These are phyloP conservation scores for Hordeum pubiflorum DNA, from an alignment of 202 grass and related monocot genomes.

Conservation along the genomic window DNA sequence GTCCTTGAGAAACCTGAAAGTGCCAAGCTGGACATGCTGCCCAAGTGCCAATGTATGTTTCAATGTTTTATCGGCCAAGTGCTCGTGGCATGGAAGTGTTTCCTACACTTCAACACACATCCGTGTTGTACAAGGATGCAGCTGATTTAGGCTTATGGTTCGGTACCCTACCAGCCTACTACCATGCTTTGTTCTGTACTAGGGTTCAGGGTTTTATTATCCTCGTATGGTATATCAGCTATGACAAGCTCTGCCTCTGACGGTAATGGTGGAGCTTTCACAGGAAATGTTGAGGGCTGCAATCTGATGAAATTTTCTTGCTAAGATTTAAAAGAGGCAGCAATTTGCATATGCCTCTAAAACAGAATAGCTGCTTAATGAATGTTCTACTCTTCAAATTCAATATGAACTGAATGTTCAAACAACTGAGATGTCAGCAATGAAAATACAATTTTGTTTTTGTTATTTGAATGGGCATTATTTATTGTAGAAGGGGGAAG, in stretches of 20 bases:
- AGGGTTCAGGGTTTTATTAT: background rate
- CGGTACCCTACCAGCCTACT: background rate
- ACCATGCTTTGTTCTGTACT: background rate
- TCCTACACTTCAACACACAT: no score
- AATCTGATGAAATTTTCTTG: background rate
- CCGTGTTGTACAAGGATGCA: background rate
- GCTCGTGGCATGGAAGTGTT: background rate
- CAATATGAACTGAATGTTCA: background rate
- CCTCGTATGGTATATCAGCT: background rate
- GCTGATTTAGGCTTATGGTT: background rate
- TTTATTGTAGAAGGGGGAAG: background rate
- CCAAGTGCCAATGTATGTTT: background rate
- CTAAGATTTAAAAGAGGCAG: background rate
- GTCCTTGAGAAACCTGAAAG: background rate
- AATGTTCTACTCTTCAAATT: background rate
- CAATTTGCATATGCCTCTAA: background rate
- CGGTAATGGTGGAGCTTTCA: background rate
- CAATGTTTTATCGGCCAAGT: background rate
- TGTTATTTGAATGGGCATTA: background rate
- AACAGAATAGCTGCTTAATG: background rate
- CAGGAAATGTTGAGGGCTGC: background rate
- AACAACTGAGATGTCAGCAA: background rate
- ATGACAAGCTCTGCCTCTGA: background rate
- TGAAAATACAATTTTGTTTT: background rate
- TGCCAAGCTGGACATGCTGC: background rate